phyloP scores from a whole-genome alignment of 306 rosid genomes.

The Arachis hypogaea region DNA sequence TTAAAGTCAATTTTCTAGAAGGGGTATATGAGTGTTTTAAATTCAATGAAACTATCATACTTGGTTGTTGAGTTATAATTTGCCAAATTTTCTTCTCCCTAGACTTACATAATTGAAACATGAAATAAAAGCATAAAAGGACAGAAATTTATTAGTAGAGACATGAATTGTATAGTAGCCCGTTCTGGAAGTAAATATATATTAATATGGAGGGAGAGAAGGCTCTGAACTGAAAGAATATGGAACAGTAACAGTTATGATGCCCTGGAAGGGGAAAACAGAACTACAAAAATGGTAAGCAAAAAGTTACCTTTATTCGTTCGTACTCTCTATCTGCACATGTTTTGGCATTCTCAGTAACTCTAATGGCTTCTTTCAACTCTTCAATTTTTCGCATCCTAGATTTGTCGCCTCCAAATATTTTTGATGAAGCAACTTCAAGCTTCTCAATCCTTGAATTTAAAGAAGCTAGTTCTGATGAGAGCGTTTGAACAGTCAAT shows the following conservation, averaged over 20 bases:
- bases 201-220: neutral
- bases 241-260: neutral
- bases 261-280: conserved; percentile 9
- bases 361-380: conserved; percentile 69
- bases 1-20: conserved; percentile 22
- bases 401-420: conserved; percentile 93
- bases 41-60: conserved; percentile 22
- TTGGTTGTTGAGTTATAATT: neutral
- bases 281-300: conserved; percentile 3
- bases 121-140: conserved; percentile 23
- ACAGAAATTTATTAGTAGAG: conserved; percentile 12
- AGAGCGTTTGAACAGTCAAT: conserved; percentile 91
- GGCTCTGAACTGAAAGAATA: conserved; percentile 31
- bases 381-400: conserved; percentile 82
- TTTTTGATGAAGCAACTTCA: conserved; percentile 84
- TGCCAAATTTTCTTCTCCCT: conserved; percentile 15
- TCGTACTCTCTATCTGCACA: conserved; percentile 79
- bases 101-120: conserved; percentile 9
- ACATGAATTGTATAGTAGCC: neutral
- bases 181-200: conserved; percentile 15
- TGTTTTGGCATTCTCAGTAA: conserved; percentile 73
- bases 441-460: conserved; percentile 77
- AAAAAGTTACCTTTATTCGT: conserved; percentile 73
- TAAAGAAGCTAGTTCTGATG: conserved; percentile 72
- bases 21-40: conserved; percentile 2